Evolutionary conservation across 352 stramenopile species (phyloP), one percentile per base, ranked within the genome.

Genomic region (Hyphochytrium catenoides): DNA sequence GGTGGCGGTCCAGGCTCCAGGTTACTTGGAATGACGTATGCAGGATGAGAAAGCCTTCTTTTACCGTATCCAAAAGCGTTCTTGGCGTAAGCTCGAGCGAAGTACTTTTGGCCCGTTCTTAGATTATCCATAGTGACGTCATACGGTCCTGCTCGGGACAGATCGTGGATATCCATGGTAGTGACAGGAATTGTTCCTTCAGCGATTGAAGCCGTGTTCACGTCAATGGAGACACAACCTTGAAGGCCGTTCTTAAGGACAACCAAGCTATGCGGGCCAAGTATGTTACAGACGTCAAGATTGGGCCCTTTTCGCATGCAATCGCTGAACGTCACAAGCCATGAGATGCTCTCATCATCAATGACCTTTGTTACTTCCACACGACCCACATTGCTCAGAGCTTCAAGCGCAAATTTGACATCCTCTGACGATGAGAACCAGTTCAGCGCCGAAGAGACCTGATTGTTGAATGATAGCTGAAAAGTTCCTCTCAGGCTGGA

Each of bases 261-360:
- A n/a, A n/a, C n/a, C n/a, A n/a, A n/a, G n/a, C n/a, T n/a, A n/a
- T n/a, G n/a, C n/a, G n/a, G n/a, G n/a, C n/a, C n/a, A n/a, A n/a
- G n/a, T n/a, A n/a, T n/a, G n/a, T n/a, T n/a, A n/a, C n/a, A n/a
- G n/a, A n/a, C n/a, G n/a, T n/a, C n/a, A n/a, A n/a, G n/a, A n/a
- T n/a, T n/a, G n/a, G n/a, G n/a, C n/a, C n/a, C n/a, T n/a, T n/a
- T n/a, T n/a, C n/a, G n/a, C n/a, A n/a, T n/a, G 27, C 75, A 93
- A n/a, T 53, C 63, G 25, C 53, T 68, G 39, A 91, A 93, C 14
- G 79, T 84, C 7, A 93, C 60, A 14, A 65, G 56, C 78, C 78
- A 93, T 12, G 62, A 57, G 51, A 83, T 90, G 0, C 73, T 74
- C 22, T 79, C 56, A 0, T 33, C 41, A 6, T 62, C 59, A 3